Evolutionary conservation across 345 rosid genomes (phyloP).

Genomic region (Sisymbrium altissimum): DNA sequence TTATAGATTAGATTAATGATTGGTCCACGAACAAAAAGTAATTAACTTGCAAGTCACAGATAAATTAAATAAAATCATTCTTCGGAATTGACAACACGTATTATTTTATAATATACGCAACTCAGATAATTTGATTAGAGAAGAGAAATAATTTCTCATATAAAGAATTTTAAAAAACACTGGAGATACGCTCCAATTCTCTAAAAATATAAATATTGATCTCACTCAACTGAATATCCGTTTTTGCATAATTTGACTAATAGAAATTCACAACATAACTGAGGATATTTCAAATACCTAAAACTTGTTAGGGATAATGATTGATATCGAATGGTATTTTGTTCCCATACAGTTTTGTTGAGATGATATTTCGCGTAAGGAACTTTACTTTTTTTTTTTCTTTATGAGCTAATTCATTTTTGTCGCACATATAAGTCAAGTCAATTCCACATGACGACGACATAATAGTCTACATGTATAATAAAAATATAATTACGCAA

Average conservation of each 20-base stretch:
- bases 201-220: too few species aligned
- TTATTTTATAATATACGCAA: not conserved
- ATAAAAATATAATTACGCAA: not conserved
- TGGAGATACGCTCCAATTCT: too few species aligned
- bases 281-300: not conserved
- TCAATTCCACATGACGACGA: constrained; percentile 15
- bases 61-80: not conserved
- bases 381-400: too few species aligned
- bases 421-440: constrained; percentile 7
- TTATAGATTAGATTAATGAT: constrained; percentile 17
- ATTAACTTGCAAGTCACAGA: not conserved
- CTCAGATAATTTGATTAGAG: not conserved
- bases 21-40: constrained; percentile 3
- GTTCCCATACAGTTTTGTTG: too few species aligned
- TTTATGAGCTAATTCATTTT: not conserved
- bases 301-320: not conserved
- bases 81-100: constrained; percentile 3
- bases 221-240: too few species aligned
- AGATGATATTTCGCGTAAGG: too few species aligned
- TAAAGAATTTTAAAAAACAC: too few species aligned
- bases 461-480: not conserved
- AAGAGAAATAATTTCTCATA: not conserved
- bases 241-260: too few species aligned
- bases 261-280: too few species aligned
- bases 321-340: too few species aligned